Evolutionary conservation across 352 stramenopile species (phyloP), one percentile per base, ranked within the genome.

Genomic region (Pseudoperonospora humuli): DNA sequence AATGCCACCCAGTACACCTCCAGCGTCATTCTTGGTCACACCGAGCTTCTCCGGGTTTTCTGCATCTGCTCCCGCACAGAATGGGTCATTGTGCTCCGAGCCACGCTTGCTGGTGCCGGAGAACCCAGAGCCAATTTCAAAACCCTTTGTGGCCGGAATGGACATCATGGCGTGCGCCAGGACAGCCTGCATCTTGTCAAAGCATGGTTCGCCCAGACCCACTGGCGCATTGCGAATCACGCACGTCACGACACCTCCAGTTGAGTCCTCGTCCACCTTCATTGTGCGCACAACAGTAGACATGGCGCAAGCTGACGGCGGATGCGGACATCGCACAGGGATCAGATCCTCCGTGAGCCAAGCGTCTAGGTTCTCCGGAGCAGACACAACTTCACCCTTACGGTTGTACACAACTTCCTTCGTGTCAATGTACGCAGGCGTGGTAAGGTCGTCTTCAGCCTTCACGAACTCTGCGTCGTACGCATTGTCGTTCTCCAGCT

Each of bases 101-200:
- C 96, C 96, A 24, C 84, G 95, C 64, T 98, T 87, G 43, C 95
- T 77, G 19, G 95, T 98, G 40, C 96, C 96, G 5, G 67, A 82
- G 67, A 99, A 99, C 26, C 78, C 82, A 24, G 75, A 91, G 47
- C 93, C 88, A 42, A 98, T 98, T 73, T 99, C 96, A 60, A 99
- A 99, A 23, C 96, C 96, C 75, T 99, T 99, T 41, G 95, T 97
- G 25, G 96, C 96, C 17, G 96, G 96, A 55, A 99, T 96, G 23
- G 93, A 98, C 66, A 99, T 92, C 76, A 98, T 98, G 23, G 96
- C 96, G 70, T 99, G 97, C 23, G 96, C 96, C 27, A 99, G 70
- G 45, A 97, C 79, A 11, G 96, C 96, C 63, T 99, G 95, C 24
- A 99, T 77, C 77, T 99, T 99, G 76, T 99, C 96, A 68, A 99